Evolutionary conservation across 1,284 basidiomycete species (phyloP).

Genomic region (Peniophora sp.): DNA sequence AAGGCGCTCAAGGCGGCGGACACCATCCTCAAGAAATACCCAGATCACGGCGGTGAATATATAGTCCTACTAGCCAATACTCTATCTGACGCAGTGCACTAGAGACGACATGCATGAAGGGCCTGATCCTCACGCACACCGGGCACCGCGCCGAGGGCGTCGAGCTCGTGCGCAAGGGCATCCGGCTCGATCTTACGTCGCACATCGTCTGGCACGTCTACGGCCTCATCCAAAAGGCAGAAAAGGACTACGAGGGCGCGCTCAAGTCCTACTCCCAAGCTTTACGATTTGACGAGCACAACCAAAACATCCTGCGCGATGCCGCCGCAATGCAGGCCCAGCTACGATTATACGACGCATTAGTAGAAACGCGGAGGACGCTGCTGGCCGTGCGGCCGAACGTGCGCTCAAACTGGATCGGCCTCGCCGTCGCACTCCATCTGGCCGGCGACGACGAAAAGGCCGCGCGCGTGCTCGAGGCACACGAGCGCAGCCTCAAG

Average conservation of each 20-base stretch:
- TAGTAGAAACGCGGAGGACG: slow-evolving; percentile 80
- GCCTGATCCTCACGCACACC: slow-evolving; percentile 79
- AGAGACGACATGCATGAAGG: slow-evolving; percentile 96
- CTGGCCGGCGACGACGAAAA: slow-evolving; percentile 72
- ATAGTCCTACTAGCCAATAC: slow-evolving; percentile 8
- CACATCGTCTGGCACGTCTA: slow-evolving; percentile 99
- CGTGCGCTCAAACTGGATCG: slow-evolving; percentile 86
- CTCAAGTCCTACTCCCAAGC: slow-evolving; percentile 82
- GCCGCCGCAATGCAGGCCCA: slow-evolving; percentile 88
- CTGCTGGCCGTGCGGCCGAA: slow-evolving; percentile 80
- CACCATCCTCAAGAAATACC: slow-evolving; percentile 90
- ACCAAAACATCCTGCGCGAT: slow-evolving; percentile 90
- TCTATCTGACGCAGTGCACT: no score
- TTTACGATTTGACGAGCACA: slow-evolving; percentile 88
- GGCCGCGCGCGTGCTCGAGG: slow-evolving; percentile 69
- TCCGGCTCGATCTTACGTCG: slow-evolving; percentile 82
- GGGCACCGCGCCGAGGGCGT: slow-evolving; percentile 80
- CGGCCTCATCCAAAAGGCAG: slow-evolving; percentile 86
- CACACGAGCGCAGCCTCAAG: slow-evolving; percentile 61
- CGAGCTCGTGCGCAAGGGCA: slow-evolving; percentile 82
- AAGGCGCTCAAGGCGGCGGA: slow-evolving; percentile 91
- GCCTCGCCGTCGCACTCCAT: slow-evolving; percentile 83
- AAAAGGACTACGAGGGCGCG: slow-evolving; percentile 87
- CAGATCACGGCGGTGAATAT: slow-evolving; percentile 85
- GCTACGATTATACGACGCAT: slow-evolving; percentile 73